Evolutionary conservation across 257 asterid genomes (phyloP).

Genomic region (Dorcoceras hygrometricum): DNA sequence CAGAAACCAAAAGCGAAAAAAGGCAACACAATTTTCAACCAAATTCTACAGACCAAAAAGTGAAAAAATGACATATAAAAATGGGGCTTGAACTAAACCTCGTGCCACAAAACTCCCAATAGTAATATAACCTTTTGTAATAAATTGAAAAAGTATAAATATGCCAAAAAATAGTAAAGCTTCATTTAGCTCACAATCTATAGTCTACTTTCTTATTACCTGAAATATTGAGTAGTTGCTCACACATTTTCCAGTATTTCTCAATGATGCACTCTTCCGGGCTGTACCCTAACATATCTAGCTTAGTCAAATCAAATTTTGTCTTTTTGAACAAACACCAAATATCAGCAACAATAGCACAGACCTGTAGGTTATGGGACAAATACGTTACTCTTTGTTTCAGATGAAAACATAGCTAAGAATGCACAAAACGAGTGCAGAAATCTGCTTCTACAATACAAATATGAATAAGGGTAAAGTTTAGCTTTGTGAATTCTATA

Average conservation of each 20-base stretch:
- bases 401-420: neutral
- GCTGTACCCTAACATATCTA: conserved; percentile 65
- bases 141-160: conserved; percentile 5
- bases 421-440: neutral
- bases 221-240: conserved; percentile 64
- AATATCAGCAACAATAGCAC: conserved; percentile 66
- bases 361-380: conserved; percentile 48
- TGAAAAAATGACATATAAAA: neutral
- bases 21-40: too few species aligned
- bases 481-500: too few species aligned
- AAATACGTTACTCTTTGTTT: conserved; percentile 20
- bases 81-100: conserved; percentile 13
- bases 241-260: conserved; percentile 82
- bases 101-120: conserved; percentile 13
- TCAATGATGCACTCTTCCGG: conserved; percentile 57
- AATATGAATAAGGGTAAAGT: too few species aligned
- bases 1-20: neutral
- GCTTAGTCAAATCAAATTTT: conserved; percentile 57
- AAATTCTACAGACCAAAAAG: conserved; percentile 10
- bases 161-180: conserved; percentile 13
- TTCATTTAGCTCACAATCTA: conserved; percentile 22
- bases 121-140: conserved; percentile 3
- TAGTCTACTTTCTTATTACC: conserved; percentile 42
- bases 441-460: too few species aligned
- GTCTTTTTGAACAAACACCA: conserved; percentile 82